Evolutionary conservation across 2,329 filamentous ascomycete genomes (phyloP), one percentile per base, ranked within the genome.

Genomic region (Apiospora rasikravindrae): DNA sequence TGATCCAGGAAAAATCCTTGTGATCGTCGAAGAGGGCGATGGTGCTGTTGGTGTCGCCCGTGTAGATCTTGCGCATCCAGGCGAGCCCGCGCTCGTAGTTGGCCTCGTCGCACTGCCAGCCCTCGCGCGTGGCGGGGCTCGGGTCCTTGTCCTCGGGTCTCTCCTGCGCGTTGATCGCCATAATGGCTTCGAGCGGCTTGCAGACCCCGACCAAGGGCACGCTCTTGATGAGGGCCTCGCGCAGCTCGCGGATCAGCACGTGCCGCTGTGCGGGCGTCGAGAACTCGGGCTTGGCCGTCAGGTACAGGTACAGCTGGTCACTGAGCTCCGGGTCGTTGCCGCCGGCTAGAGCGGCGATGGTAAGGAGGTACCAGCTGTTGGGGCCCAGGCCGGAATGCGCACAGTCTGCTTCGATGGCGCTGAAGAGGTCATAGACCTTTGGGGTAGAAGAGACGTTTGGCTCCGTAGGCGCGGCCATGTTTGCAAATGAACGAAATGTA

Each of bases 211-310:
- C 84, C 2, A 92, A 82, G 16, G 83, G 82, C 14, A 89, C 83
- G n/a, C 85, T 81, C 79, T 92, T 91, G 72, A 92, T 79, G 16
- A 92, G 81, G 0, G 85, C 86, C 79, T 92, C 90, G 61, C 90
- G 85, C 2, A 90, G 76, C 2, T 87, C 81, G 2, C 85, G 84
- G 71, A 89, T 81, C 10, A 90, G 81, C 0, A 77, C 78, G 75
- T 88, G 80, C 14, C 88, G 84, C 19, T 84, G 78, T 1, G 80
- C 81, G 0, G 85, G 73, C 0, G 83, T 85, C 0, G 81, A 75
- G 75, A 84, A 86, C 53, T 84, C 79, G 0, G 87, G 84, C 73
- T 88, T 83, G 57, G 80, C 78, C 76, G 85, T 87, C 47, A 92
- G 84, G 75, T 90, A 82, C 14, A 83, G 84, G 81, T 91, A 91